Evolutionary conservation across 495 filamentous ascomycete genomes (phyloP), one percentile per base, ranked within the genome.

Genomic region (Tuber microsphaerosporum): DNA sequence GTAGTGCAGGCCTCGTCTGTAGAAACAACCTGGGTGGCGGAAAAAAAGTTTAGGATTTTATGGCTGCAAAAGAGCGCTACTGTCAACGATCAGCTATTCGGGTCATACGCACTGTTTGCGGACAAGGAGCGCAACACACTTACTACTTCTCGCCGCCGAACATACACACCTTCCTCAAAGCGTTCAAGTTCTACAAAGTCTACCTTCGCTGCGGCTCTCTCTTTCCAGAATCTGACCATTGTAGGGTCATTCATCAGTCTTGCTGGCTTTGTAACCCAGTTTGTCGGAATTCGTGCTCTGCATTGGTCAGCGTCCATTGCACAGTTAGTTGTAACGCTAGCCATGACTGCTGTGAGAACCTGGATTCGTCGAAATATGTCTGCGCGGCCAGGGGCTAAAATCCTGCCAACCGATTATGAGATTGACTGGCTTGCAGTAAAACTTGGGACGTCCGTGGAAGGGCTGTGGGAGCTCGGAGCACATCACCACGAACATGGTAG

Each of bases 231-330:
- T 56, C 70, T 77, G 37, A 80, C 82, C 0, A 37, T 83, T n/a
- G 42, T 74, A 16, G 83, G 76, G 9, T 79, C 77, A 9, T 1
- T 72, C 5, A 42, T 85, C 1, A 86, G 85, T 7, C 74, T 88
- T 69, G n/a, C 83, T 2, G 88, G 87, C 1, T 89, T 87, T 68
- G 76, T 88, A 43, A 71, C 84, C 9, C 87, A 89, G 76, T 89
- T 89, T 74, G 79, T 86, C 9, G 87, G 87, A 2, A 75, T 87
- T 5, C 84, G 87, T 61, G 86, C 85, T 1, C 81, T 89, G 39
- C 85, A 88, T 70, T 84, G 86, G 34, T 86, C 85, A n/a, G 84
- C 86, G 9, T 85, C 85, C 22, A 74, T 88, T 5, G 81, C 86
- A 39, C 84, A 87, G 61, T 76, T 88, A 37, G 85, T 83, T 0